Evolutionary conservation across 1,139 yeast species (phyloP).

Genomic region (Pichia sp.): DNA sequence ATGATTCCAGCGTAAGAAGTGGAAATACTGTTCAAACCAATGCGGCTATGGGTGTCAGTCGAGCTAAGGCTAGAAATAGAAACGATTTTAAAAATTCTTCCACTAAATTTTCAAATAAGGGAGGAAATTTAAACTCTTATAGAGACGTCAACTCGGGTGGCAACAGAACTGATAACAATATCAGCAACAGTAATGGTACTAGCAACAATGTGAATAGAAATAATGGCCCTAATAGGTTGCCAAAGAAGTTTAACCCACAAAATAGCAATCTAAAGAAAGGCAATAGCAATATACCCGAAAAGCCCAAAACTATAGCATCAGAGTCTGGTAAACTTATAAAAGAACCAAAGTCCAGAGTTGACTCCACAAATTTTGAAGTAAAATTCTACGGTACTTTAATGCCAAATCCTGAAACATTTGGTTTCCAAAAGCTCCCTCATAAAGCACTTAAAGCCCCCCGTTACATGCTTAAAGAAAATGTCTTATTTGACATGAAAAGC

Average conservation of each 20-base stretch:
- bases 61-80: neutral
- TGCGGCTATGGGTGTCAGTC: too few relatives aligned
- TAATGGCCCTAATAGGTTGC: neutral
- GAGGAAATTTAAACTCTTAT: neutral
- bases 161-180: neutral
- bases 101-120: neutral
- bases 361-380: constrained; percentile 20
- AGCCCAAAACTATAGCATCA: neutral
- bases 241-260: neutral
- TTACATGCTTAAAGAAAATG: constrained; percentile 31
- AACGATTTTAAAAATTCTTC: constrained; percentile 1
- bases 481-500: constrained; percentile 27
- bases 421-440: constrained; percentile 25
- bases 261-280: neutral
- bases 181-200: neutral
- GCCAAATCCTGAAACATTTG: constrained; percentile 25
- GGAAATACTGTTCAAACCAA: neutral
- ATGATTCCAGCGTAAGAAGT: neutral
- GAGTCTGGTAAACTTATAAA: neutral
- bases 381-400: constrained; percentile 30
- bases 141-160: neutral
- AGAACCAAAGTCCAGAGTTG: neutral
- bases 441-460: constrained; percentile 24
- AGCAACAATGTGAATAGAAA: too few relatives aligned
- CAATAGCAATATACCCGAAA: neutral